Evolutionary conservation across 768 basidiomycete species (phyloP).

Genomic region (Boletus subcaerulescens): DNA sequence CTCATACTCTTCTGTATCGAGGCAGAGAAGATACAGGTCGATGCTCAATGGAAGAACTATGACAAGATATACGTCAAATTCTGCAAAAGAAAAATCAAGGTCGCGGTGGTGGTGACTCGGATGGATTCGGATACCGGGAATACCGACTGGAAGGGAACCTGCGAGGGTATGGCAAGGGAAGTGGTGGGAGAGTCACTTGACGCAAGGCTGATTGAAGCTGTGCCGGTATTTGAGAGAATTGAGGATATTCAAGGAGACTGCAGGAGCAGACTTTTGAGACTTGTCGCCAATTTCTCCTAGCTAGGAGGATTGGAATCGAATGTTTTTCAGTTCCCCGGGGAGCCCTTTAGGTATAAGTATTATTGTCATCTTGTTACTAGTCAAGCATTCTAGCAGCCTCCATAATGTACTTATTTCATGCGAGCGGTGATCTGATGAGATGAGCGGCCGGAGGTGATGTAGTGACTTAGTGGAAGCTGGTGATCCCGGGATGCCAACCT

Average conservation of each 20-base stretch:
- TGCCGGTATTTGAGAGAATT: not conserved
- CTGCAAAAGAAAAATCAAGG: conserved; percentile 5
- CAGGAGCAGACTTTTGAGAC: not conserved
- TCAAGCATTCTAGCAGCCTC: no score
- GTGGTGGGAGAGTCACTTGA: conserved; percentile 1
- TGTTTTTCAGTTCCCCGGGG: no score
- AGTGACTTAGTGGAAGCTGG: no score
- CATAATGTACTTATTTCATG: no score
- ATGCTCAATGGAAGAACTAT: conserved; percentile 12
- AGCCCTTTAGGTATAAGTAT: no score
- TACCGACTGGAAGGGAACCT: not conserved
- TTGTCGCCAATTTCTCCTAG: conserved; percentile 7
- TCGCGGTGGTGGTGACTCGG: conserved; percentile 16
- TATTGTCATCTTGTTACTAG: no score
- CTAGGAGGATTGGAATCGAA: not conserved
- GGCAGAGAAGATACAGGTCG: conserved; percentile 1
- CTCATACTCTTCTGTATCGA: conserved; percentile 13
- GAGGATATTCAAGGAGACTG: conserved; percentile 1
- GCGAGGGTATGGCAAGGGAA: not conserved
- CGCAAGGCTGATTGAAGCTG: conserved; percentile 3
- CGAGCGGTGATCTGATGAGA: no score
- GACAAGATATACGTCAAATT: conserved; percentile 12
- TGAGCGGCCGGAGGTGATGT: no score
- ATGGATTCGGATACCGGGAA: not conserved
- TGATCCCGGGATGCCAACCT: no score